Evolutionary conservation across 169 alveolate genomes (phyloP).

Genomic region (Eimeria acervulina): DNA sequence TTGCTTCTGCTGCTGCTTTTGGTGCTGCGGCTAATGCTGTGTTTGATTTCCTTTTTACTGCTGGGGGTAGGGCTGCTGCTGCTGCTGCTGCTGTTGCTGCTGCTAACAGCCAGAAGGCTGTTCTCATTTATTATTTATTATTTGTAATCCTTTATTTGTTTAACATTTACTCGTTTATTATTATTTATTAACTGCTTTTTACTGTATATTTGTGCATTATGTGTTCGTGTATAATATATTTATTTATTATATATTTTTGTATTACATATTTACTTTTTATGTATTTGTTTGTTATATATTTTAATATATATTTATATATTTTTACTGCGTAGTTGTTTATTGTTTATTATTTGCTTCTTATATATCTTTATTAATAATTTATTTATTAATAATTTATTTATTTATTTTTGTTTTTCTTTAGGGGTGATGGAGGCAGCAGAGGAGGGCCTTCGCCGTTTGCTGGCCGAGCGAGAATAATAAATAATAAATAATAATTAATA

Average conservation of each 20-base stretch:
- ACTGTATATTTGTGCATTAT: too few relatives aligned
- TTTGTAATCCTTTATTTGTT: too few relatives aligned
- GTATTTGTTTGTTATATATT: neutral
- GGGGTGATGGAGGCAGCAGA: too few relatives aligned
- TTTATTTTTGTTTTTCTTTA: neutral
- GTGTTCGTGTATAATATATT: neutral
- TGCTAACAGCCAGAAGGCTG: too few relatives aligned
- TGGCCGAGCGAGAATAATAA: too few relatives aligned
- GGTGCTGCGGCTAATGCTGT: neutral
- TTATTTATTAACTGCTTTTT: too few relatives aligned
- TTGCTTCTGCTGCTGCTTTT: neutral
- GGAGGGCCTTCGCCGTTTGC: too few relatives aligned
- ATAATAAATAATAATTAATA: neutral
- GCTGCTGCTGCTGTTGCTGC: too few relatives aligned
- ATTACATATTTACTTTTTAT: neutral
- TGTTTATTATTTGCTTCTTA: neutral
- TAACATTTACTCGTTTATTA: too few relatives aligned
- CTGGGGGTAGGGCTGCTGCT: too few relatives aligned
- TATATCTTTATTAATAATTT: neutral
- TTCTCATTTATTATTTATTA: too few relatives aligned
- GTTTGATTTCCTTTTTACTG: too few relatives aligned
- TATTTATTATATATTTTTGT: neutral
- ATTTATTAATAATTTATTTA: neutral
- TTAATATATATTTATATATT: neutral
- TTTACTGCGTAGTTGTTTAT: neutral